A percentile compares a stretch with the other conserved stretches of the same genome.
Evolutionary conservation across 1,284 basidiomycete species (phyloP).

Genomic region (Irpex sp.): DNA sequence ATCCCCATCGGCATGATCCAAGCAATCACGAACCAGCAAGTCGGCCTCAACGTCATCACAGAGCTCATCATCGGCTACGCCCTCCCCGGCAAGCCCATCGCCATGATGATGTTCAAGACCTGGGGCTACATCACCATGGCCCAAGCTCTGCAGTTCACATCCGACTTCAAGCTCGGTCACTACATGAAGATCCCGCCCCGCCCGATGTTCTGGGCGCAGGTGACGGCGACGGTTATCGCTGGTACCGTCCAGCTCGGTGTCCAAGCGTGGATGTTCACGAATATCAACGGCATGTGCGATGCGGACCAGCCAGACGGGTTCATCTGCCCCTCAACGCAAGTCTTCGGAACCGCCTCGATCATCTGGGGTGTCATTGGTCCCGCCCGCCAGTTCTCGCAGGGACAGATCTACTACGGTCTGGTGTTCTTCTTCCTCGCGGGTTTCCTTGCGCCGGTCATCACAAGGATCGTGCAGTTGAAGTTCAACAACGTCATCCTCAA

Average conservation of each 20-base stretch:
- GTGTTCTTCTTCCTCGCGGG: constrained; percentile 57
- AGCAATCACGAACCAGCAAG: constrained; percentile 59
- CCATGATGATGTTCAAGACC: constrained; percentile 61
- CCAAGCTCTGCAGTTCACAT: constrained; percentile 43
- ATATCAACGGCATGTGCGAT: constrained; percentile 41
- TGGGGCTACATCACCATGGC: constrained; percentile 48
- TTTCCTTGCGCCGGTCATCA: constrained; percentile 35
- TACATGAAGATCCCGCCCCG: constrained; percentile 51
- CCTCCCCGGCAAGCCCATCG: constrained; percentile 48
- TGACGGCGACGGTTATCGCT: constrained; percentile 43
- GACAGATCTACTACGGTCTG: constrained; percentile 34
- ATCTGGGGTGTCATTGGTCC: constrained; percentile 49
- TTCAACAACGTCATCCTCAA: constrained; percentile 41
- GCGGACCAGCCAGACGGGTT: constrained; percentile 32
- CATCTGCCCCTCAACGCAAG: constrained; percentile 35
- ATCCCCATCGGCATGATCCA: constrained; percentile 67
- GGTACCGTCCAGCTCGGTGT: constrained; percentile 42
- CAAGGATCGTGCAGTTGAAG: constrained; percentile 32
- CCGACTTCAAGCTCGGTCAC: constrained; percentile 49
- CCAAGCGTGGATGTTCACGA: constrained; percentile 47
- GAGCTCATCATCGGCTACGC: constrained; percentile 46
- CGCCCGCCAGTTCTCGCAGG: constrained; percentile 38
- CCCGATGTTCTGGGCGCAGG: constrained; percentile 44
- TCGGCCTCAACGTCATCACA: constrained; percentile 52
- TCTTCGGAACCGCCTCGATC: constrained; percentile 39